phyloP scores from a whole-genome alignment of 2,329 filamentous ascomycete species.

The Emergomyces orientalis region DNA sequence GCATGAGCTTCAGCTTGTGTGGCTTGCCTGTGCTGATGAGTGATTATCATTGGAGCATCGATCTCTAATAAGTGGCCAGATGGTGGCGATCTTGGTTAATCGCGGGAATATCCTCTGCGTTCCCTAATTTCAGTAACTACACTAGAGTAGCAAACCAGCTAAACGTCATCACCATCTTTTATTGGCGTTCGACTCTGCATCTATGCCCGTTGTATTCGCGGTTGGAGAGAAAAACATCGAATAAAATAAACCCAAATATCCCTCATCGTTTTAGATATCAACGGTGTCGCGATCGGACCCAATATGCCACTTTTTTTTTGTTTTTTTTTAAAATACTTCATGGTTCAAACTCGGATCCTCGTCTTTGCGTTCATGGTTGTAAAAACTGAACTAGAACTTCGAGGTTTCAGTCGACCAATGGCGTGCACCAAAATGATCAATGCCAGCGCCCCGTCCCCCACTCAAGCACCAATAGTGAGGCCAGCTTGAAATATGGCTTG shows the following conservation, averaged over 20 bases:
- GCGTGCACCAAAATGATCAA: not conserved
- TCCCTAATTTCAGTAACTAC: not conserved
- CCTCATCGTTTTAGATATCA: too few species aligned
- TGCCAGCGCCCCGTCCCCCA: not conserved
- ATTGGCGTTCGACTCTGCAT: not conserved
- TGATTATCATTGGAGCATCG: not conserved
- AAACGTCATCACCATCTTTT: not conserved
- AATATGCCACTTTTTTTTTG: too few species aligned
- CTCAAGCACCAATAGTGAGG: not conserved
- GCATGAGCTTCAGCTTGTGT: constrained; percentile 3
- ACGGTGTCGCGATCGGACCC: too few species aligned
- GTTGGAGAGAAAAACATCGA: too few species aligned
- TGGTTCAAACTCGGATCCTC: not conserved
- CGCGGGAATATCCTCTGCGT: not conserved
- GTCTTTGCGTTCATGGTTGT: too few species aligned
- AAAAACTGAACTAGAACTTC: too few species aligned
- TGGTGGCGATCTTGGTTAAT: not conserved
- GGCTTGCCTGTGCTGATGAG: not conserved
- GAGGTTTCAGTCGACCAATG: too few species aligned
- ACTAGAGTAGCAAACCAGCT: not conserved
- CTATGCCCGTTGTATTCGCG: not conserved
- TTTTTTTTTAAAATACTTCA: not conserved
- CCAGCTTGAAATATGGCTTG: not conserved
- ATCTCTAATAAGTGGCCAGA: not conserved
- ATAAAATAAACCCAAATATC: too few species aligned